phyloP scores from a whole-genome alignment of 345 rosid species.

The Geranium rotundifolium region DNA sequence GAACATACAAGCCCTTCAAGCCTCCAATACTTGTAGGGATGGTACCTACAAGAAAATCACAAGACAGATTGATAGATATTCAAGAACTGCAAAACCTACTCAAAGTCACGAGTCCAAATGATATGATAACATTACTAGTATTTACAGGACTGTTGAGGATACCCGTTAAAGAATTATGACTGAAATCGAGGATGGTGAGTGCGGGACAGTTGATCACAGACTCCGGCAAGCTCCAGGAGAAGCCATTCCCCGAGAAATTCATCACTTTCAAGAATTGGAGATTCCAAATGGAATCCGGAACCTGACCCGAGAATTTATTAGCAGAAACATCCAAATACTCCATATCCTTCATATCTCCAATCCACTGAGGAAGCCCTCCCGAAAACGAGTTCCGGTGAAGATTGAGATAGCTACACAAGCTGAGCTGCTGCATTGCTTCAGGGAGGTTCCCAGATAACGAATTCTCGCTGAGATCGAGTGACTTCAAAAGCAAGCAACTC shows the following conservation, averaged over 20 bases:
- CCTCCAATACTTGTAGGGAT: slow-evolving; percentile 46
- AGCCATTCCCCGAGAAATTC: slow-evolving; percentile 50
- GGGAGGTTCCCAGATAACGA: slow-evolving; percentile 60
- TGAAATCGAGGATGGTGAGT: slow-evolving; percentile 55
- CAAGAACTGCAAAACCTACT: no score
- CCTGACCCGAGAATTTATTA: slow-evolving; percentile 50
- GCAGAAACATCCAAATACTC: slow-evolving; percentile 68
- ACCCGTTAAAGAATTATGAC: slow-evolving; percentile 55
- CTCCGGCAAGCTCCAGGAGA: slow-evolving; percentile 55
- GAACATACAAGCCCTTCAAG: slow-evolving; percentile 39
- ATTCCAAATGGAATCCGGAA: slow-evolving; percentile 60
- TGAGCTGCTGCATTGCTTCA: slow-evolving; percentile 56
- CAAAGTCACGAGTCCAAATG: no score
- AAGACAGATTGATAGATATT: no score
- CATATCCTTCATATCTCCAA: slow-evolving; percentile 64
- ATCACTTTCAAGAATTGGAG: slow-evolving; percentile 42
- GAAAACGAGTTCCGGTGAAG: slow-evolving; percentile 43
- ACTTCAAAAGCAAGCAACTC: slow-evolving; percentile 53
- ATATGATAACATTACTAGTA: no score
- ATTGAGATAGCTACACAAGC: slow-evolving; percentile 47
- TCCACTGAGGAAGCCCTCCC: slow-evolving; percentile 63
- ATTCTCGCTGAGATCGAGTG: slow-evolving; percentile 62
- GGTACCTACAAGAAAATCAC: slow-evolving; percentile 30
- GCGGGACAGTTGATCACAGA: slow-evolving; percentile 34
- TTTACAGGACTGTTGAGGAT: slow-evolving; percentile 15